Percentiles rank a stretch among this genome's conserved stretches.
Evolutionary conservation across 1,139 yeast species (phyloP).

Genomic region (Blastobotrys serpentis): DNA sequence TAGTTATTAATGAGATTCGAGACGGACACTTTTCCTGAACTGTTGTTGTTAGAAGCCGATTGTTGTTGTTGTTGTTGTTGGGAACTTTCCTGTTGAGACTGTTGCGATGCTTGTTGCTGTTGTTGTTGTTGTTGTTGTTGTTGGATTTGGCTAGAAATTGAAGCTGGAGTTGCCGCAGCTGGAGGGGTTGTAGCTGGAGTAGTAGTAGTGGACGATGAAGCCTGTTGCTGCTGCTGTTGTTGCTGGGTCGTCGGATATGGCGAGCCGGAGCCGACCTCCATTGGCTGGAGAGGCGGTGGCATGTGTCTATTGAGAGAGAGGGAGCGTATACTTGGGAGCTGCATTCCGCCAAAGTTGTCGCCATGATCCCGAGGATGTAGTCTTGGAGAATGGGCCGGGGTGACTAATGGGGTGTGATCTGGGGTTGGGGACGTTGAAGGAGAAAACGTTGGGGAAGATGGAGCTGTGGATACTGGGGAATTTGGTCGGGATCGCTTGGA

Average conservation of each 20-base stretch:
- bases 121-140: conserved; percentile 16
- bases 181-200: background rate
- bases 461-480: conserved; percentile 72
- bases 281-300: conserved; percentile 39
- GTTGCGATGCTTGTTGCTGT: too few relatives aligned
- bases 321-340: conserved; percentile 42
- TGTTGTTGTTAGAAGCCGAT: background rate
- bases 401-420: conserved; percentile 55
- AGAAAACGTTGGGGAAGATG: conserved; percentile 48
- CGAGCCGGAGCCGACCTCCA: conserved; percentile 36
- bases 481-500: conserved; percentile 73
- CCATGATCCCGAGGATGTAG: conserved; percentile 42
- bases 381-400: conserved; percentile 59
- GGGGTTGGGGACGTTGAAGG: conserved; percentile 49
- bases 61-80: conserved; percentile 4
- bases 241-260: conserved; percentile 18
- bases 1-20: conserved; percentile 9
- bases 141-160: background rate
- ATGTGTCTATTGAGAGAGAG: conserved; percentile 38
- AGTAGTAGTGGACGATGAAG: background rate
- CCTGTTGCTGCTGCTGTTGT: background rate
- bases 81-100: conserved; percentile 9
- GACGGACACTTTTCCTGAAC: conserved; percentile 5
- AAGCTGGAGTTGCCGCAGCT: conserved; percentile 2
- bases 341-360: conserved; percentile 34